Base-by-base conservation (phyloP, 495 filamentous ascomycete genomes). In the Penicillium bialowiezense region DNA sequence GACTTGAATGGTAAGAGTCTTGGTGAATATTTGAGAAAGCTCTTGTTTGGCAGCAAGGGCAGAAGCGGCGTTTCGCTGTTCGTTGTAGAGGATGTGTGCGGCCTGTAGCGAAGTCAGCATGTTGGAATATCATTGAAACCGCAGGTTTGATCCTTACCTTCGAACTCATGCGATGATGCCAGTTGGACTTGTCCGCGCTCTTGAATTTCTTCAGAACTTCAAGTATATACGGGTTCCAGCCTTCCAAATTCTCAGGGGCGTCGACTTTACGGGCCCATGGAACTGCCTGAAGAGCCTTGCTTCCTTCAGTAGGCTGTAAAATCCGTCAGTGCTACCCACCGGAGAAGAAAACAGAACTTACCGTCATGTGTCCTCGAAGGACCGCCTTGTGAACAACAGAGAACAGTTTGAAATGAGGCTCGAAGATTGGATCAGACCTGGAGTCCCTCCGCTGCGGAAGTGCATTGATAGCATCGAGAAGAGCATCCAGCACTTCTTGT, bases 321-420 rank as follows among this genome's bases (percentile, higher is more conserved):
- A 9, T 14, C 20, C 44, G 35, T 66, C 21, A 68, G 61, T 7
- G 7, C n/a, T n/a, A n/a, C n/a, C n/a, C n/a, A n/a, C n/a, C n/a
- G n/a, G n/a, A 41, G 20, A 7, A 20, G 15, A 38, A 7, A 32
- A 1, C 32, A 56, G 31, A 34, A 51, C 58, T 53, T 59, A 73
- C 63, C 39, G 58, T 60, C 41, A 75, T 52, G 12, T 48, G 54
- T 40, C 67, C 60, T 51, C 51, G 44, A 10, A 55, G 62, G 7
- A 95, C 88, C 4, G 96, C 73, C 62, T 97, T 97, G 67, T 95
- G 83, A 9, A 90, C 75, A 42, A 93, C 75, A 12, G 90, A 92
- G 20, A 95, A 78, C 21, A 97, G 85, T 68, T 97, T 97, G 69
- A 96, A 97, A 60, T 97, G 91, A 12, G 93, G 95, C 64, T 97